Conservation (phyloP, 148 eudicot genomes). For the Camellia sinensis region DNA sequence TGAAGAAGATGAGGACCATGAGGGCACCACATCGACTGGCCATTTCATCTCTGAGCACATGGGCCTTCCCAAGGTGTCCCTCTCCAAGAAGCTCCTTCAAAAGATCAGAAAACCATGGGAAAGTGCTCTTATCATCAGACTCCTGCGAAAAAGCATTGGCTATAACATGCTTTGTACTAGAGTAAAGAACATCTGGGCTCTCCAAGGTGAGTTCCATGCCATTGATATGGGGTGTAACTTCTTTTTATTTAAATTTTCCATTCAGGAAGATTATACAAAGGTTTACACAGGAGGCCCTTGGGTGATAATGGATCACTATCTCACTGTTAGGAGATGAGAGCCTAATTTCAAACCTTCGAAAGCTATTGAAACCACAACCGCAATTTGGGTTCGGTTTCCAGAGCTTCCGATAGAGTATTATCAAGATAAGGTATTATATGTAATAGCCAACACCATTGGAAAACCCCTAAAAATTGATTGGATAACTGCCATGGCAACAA, state of each 20-base stretch:
- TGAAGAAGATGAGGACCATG: too few relatives aligned
- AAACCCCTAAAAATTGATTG: background rate
- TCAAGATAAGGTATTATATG: background rate
- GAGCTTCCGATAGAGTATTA: background rate
- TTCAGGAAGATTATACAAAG: background rate
- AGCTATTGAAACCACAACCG: background rate
- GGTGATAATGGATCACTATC: background rate
- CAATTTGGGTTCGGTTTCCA: background rate
- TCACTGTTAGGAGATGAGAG: background rate
- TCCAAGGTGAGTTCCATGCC: background rate
- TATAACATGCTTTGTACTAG: too few relatives aligned
- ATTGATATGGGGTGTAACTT: background rate
- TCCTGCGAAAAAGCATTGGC: background rate
- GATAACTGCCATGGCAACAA: background rate
- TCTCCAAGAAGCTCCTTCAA: background rate
- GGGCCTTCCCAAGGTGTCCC: background rate
- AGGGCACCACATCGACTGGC: too few relatives aligned
- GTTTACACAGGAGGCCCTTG: background rate
- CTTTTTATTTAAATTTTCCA: background rate
- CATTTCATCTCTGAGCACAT: too few relatives aligned
- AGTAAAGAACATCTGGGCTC: background rate
- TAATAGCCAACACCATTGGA: background rate
- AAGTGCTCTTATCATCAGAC: background rate
- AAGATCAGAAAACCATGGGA: background rate
- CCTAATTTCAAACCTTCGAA: background rate